Evolutionary conservation across 768 basidiomycete species (phyloP).

Genomic region (Termitomyces sp.): DNA sequence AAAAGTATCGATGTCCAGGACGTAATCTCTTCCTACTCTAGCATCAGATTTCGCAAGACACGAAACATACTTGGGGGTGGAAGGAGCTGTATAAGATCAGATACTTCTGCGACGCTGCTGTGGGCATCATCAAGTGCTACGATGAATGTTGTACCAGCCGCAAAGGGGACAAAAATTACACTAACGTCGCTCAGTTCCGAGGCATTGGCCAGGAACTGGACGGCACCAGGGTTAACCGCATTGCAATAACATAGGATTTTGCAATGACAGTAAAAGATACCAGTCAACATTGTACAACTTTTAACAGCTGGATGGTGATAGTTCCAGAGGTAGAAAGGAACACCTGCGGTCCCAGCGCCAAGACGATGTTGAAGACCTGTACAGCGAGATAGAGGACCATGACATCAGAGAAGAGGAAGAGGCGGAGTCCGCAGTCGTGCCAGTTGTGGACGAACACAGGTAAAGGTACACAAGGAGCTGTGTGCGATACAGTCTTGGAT

Average conservation of each 20-base stretch:
- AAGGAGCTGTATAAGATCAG: constrained; percentile 42
- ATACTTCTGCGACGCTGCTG: constrained; percentile 34
- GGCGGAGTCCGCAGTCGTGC: constrained; percentile 19
- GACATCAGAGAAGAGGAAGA: constrained; percentile 15
- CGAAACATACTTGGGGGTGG: constrained; percentile 32
- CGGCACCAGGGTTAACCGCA: constrained; percentile 48
- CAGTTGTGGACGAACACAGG: constrained; percentile 29
- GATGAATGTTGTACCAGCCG: constrained; percentile 44
- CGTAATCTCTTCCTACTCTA: constrained; percentile 22
- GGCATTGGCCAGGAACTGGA: constrained; percentile 27
- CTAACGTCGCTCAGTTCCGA: constrained; percentile 33
- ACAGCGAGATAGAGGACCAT: constrained; percentile 21
- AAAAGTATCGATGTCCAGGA: constrained; percentile 23
- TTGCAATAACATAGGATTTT: constrained; percentile 31
- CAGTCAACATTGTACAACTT: constrained; percentile 48
- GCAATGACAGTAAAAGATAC: constrained; percentile 42
- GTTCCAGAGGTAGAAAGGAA: constrained; percentile 28
- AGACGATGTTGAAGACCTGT: constrained; percentile 25
- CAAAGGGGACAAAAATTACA: constrained; percentile 48
- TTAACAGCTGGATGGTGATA: constrained; percentile 35
- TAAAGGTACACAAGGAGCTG: constrained; percentile 18
- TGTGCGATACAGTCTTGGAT: neutral
- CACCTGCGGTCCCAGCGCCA: constrained; percentile 36
- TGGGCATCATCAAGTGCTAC: constrained; percentile 51
- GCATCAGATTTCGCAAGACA: constrained; percentile 29